Conservation (phyloP, 1,284 basidiomycete species). For the Ustilago curta region DNA sequence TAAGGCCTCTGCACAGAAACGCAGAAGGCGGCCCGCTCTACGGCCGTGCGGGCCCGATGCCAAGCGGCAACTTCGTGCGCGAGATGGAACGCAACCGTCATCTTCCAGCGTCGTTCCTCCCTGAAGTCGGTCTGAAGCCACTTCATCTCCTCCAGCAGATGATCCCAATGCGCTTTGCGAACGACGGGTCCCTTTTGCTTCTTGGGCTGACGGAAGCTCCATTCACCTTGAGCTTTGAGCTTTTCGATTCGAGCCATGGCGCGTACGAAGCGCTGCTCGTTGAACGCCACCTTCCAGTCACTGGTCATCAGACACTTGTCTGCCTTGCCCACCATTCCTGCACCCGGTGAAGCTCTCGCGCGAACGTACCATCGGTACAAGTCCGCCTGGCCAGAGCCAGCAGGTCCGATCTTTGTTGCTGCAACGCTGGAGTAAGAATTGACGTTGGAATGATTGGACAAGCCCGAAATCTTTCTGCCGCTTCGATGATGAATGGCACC, state of each 20-base stretch:
- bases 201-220: constrained; percentile 96
- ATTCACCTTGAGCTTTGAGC: constrained; percentile 82
- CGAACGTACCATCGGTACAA: constrained; percentile 66
- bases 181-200: constrained; percentile 86
- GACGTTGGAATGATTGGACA: constrained; percentile 29
- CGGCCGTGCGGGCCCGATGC: constrained; percentile 79
- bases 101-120: constrained; percentile 94
- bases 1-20: constrained; percentile 63
- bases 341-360: constrained; percentile 61
- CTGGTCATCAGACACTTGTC: constrained; percentile 67
- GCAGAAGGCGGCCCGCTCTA: constrained; percentile 78
- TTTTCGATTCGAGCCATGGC: constrained; percentile 87
- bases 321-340: constrained; percentile 67
- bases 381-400: constrained; percentile 58
- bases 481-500: constrained; percentile 64
- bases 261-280: constrained; percentile 72
- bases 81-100: constrained; percentile 85
- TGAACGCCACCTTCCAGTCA: constrained; percentile 68
- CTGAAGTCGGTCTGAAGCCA: constrained; percentile 97
- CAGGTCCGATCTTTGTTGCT: constrained; percentile 51
- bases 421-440: constrained; percentile 45
- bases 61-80: constrained; percentile 86
- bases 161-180: constrained; percentile 92
- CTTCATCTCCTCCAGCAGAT: constrained; percentile 96
- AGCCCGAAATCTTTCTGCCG: constrained; percentile 43